Base-by-base conservation (phyloP, 2,329 filamentous ascomycete genomes). In the Zarea fungicola region DNA sequence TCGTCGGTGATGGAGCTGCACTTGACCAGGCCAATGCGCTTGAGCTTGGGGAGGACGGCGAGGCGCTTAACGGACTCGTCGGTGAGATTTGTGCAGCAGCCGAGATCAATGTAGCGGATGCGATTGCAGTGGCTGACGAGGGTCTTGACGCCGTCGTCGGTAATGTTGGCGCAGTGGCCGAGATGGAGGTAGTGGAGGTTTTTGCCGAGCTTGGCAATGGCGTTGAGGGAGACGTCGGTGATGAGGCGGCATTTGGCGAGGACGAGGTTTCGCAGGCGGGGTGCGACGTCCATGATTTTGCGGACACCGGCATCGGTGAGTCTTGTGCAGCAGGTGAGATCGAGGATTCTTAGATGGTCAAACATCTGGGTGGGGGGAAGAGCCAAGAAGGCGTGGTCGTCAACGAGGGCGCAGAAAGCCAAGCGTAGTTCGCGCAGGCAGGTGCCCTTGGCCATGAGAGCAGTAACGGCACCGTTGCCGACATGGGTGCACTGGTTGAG, bases 121-220 rank as follows among this genome's bases (percentile, higher is more conserved):
- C 93, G 83, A 61, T 92, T 97, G 74, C 93, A 99, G 46, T 75
- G 76, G 56, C 85, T 84, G 32, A 96, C 89, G 26, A 99, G 76
- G 48, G 83, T 84, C 58, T 87, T 87, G 16, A 99, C 89, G 1
- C 89, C 91, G 29, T 83, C 77, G 62, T 99, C 93, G 0, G 92
- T 96, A 61, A 99, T 91, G 40, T 91, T 83, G 23, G 82, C 81
- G 66, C 93, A 99, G 65, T 99, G 93, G 9, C 93, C 93, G 2
- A 99, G 77, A 62, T 99, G 93, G 45, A 99, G 85, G 65, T 96
- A 97, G 66, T 99, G 93, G 48, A 99, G 72, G 60, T 97, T 99
- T 74, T 96, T 97, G 54, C 91, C 90, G 4, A 99, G 77, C 58
- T 81, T 85, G 49, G 90, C 85, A 55, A 99, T 97, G 49, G 91